A percentile compares a stretch with the other conserved stretches of the same genome.
These are phyloP conservation scores for Ziziphus jujuba DNA, from an alignment of 306 rosid species.

Conservation along the genomic window DNA sequence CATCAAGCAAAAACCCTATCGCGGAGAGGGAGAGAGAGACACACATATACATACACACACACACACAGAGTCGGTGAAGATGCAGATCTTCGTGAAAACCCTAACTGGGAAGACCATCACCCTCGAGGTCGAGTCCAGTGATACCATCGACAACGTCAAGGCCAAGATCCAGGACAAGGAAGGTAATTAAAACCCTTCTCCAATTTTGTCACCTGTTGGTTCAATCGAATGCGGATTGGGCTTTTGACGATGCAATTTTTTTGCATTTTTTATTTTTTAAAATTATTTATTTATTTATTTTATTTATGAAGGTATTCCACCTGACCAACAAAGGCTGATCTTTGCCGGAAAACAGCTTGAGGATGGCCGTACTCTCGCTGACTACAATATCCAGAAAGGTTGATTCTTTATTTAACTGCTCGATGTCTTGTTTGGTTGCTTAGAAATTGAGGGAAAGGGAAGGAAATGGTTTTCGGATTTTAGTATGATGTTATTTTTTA, in stretches of 20 bases:
- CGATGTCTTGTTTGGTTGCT: no score
- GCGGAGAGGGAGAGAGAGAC: no score
- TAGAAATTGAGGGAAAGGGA: no score
- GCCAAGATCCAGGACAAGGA: constrained; percentile 91
- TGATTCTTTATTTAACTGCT: not conserved
- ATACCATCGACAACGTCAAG: constrained; percentile 83
- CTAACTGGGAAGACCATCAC: constrained; percentile 93
- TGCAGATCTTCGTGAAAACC: constrained; percentile 97
- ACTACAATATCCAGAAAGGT: constrained; percentile 92
- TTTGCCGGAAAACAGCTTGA: constrained; percentile 93
- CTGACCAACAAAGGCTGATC: constrained; percentile 89
- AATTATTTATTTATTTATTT: not conserved
- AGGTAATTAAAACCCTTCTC: constrained; percentile 38
- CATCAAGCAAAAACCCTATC: no score
- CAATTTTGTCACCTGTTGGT: not conserved
- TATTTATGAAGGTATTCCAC: constrained; percentile 71
- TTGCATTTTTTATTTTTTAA: no score
- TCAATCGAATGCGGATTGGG: not conserved
- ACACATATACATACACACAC: no score
- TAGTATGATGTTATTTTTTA: not conserved
- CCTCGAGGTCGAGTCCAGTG: constrained; percentile 90
- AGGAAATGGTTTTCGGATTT: not conserved
- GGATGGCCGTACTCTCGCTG: constrained; percentile 93
- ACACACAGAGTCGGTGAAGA: constrained; percentile 4
- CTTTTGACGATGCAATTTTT: not conserved